phyloP scores from a whole-genome alignment of 2,329 filamentous ascomycete genomes.

The Paramyrothecium sp. region DNA sequence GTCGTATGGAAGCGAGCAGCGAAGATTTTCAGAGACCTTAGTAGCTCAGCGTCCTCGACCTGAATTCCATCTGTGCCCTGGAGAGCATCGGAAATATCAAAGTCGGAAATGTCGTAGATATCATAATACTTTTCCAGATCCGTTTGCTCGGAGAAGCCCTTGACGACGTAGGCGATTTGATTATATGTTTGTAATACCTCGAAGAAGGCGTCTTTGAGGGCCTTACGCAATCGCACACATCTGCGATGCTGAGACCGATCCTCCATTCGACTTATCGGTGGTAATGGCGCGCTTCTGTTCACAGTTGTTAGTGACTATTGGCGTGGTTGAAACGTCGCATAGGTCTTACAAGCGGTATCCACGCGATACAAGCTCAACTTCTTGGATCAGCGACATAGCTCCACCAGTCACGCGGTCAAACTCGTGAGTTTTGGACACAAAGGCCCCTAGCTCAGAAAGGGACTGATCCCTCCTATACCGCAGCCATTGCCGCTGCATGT shows the following conservation, averaged over 20 bases:
- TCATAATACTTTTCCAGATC: conserved; percentile 93
- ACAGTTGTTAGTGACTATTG: conserved; percentile 8
- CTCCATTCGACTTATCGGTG: conserved; percentile 89
- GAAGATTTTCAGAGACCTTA: conserved; percentile 77
- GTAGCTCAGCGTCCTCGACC: conserved; percentile 73
- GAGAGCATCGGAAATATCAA: conserved; percentile 70
- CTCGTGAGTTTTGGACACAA: conserved; percentile 73
- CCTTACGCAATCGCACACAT: conserved; percentile 76
- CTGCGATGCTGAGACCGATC: conserved; percentile 75
- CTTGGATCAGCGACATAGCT: conserved; percentile 80
- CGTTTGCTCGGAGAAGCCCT: conserved; percentile 71
- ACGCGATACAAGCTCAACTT: conserved; percentile 91
- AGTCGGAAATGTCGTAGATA: conserved; percentile 75
- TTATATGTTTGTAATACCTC: conserved; percentile 71
- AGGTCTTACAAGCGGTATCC: conserved; percentile 84
- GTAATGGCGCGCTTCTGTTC: conserved; percentile 76
- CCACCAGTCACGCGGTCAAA: conserved; percentile 77
- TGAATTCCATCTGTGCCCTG: conserved; percentile 64
- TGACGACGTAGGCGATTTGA: conserved; percentile 66
- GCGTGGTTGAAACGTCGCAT: no score
- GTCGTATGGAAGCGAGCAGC: conserved; percentile 78
- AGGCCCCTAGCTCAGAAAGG: conserved; percentile 63
- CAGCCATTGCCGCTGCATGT: conserved; percentile 77
- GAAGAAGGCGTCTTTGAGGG: conserved; percentile 68
- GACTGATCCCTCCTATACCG: conserved; percentile 75